phyloP scores from a whole-genome alignment of 2,329 filamentous ascomycete genomes.

The Aspergillus nomiae region DNA sequence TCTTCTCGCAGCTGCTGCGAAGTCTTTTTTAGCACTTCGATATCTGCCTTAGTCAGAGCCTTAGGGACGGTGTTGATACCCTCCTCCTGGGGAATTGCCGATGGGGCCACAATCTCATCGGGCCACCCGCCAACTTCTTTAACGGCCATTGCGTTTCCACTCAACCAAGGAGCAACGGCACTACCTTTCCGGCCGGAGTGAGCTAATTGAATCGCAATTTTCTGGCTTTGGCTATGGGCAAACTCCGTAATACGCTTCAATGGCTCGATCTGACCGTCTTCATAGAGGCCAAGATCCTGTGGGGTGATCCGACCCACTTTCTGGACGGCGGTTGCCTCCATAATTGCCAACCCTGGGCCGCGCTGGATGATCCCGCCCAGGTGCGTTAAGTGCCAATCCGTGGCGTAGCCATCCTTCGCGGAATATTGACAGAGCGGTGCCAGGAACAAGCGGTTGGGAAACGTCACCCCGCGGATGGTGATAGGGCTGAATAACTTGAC shows the following conservation, averaged over 20 bases:
- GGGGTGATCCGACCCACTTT: constrained; percentile 81
- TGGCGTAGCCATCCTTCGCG: constrained; percentile 69
- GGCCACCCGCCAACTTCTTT: constrained; percentile 56
- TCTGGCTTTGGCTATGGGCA: constrained; percentile 74
- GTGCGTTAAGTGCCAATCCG: constrained; percentile 80
- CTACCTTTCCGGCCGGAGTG: constrained; percentile 72
- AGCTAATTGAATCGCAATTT: constrained; percentile 76
- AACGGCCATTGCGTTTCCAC: constrained; percentile 40
- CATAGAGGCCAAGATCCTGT: constrained; percentile 65
- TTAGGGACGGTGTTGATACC: constrained; percentile 12
- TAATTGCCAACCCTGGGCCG: constrained; percentile 71
- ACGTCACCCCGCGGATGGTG: constrained; percentile 56
- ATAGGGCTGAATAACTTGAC: constrained; percentile 61
- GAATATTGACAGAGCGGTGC: constrained; percentile 68
- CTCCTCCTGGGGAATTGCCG: constrained; percentile 13
- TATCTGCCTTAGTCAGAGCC: constrained; percentile 32
- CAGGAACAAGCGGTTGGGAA: constrained; percentile 49
- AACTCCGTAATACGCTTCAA: constrained; percentile 73
- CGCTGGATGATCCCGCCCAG: constrained; percentile 75
- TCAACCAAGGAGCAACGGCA: constrained; percentile 56
- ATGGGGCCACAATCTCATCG: constrained; percentile 22
- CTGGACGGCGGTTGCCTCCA: constrained; percentile 77
- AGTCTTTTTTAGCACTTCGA: constrained; percentile 34
- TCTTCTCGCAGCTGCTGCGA: constrained; percentile 30
- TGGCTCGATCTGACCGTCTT: constrained; percentile 76